Evolutionary conservation across 139 green algal species (phyloP).

Genomic region (Trebouxia sp.): DNA sequence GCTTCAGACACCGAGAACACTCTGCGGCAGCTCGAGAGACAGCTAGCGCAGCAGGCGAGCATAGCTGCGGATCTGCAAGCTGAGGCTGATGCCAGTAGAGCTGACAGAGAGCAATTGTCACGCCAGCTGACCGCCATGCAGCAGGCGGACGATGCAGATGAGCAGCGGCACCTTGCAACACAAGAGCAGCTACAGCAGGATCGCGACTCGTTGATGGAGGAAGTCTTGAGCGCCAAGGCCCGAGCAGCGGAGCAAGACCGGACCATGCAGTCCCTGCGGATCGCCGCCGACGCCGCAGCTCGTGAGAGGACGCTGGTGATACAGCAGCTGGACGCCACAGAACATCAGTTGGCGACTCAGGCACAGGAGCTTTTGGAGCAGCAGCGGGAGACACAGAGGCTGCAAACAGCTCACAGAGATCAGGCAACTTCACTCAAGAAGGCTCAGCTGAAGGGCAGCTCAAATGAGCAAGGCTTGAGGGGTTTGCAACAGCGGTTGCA

Average conservation of each 20-base stretch:
- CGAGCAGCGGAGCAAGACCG: constrained; percentile 12
- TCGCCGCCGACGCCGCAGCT: constrained; percentile 4
- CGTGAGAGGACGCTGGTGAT: background rate
- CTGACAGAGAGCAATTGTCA: background rate
- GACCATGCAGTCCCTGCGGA: background rate
- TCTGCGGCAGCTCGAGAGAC: background rate
- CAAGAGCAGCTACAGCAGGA: constrained; percentile 27
- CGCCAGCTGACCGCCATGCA: background rate
- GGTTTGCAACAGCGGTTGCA: background rate
- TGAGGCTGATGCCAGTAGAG: too few relatives aligned
- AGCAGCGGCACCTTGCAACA: background rate
- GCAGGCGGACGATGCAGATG: background rate
- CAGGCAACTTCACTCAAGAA: background rate
- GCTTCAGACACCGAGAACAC: too few relatives aligned
- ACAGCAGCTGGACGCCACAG: constrained; percentile 13
- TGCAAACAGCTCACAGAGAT: constrained; percentile 1
- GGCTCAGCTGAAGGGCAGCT: background rate
- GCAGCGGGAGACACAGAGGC: background rate
- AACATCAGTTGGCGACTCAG: constrained; percentile 13
- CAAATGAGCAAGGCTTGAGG: constrained; percentile 20
- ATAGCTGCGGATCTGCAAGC: background rate
- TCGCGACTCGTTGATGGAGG: constrained; percentile 17
- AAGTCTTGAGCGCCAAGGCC: constrained; percentile 12
- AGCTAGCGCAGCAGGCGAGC: background rate
- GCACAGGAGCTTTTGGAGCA: constrained; percentile 18